Percentiles rank a stretch among this genome's conserved stretches.
phyloP scores from a whole-genome alignment of 2,329 filamentous ascomycete genomes.

The Colletotrichum echinochloae region DNA sequence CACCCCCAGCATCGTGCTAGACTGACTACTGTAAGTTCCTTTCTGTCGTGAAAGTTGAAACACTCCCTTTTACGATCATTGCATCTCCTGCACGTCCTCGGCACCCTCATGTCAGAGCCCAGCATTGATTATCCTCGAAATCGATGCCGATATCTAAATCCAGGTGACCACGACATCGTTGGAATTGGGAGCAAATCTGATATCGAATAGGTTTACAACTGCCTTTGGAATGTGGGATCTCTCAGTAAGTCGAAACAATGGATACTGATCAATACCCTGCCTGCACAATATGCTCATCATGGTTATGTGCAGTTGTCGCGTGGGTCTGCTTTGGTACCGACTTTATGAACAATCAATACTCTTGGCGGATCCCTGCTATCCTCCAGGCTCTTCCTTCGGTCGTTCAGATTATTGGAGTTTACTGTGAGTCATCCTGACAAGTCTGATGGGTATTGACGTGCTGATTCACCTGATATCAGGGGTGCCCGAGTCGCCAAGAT shows the following conservation, averaged over 20 bases:
- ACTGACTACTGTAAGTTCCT: conserved; percentile 60
- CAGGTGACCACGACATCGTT: not conserved
- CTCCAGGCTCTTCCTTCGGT: conserved; percentile 71
- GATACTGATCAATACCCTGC: conserved; percentile 54
- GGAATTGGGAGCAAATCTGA: not conserved
- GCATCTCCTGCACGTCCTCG: too few species aligned
- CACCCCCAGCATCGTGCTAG: conserved; percentile 76
- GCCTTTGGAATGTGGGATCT: conserved; percentile 72
- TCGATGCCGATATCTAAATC: too few species aligned
- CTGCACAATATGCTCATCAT: not conserved
- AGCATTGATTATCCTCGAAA: not conserved
- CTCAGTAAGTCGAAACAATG: conserved; percentile 46
- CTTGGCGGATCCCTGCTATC: conserved; percentile 74
- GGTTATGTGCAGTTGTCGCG: conserved; percentile 61
- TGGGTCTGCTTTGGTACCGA: conserved; percentile 73
- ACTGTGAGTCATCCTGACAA: conserved; percentile 49
- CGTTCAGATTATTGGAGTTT: conserved; percentile 73
- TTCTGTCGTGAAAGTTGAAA: fast-evolving
- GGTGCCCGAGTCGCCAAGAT: conserved; percentile 67
- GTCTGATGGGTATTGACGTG: too few species aligned
- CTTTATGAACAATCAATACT: conserved; percentile 69
- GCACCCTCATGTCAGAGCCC: too few species aligned
- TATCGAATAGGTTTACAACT: conserved; percentile 66
- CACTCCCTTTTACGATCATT: not conserved
- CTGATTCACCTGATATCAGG: not conserved